A percentile compares a stretch with the other conserved stretches of the same genome.
Conservation (phyloP, 2,329 filamentous ascomycete species). For the Gaeumannomyces tritici region DNA sequence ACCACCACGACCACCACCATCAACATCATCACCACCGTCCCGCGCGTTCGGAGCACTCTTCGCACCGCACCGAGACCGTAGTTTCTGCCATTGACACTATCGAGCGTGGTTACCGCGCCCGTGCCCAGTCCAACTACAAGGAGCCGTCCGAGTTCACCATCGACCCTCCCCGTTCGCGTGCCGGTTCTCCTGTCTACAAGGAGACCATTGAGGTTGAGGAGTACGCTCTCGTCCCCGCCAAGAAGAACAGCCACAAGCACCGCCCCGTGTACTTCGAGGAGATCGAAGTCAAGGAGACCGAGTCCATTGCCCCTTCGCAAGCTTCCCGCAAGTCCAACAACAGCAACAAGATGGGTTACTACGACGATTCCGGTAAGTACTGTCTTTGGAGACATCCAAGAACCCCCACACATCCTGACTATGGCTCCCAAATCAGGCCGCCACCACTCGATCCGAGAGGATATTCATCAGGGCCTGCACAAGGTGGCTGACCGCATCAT, state of each 20-base stretch:
- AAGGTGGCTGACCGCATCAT: conserved; percentile 47
- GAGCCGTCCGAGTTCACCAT: conserved; percentile 25
- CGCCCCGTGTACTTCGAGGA: conserved; percentile 43
- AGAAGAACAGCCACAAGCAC: conserved; percentile 13
- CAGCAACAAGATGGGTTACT: conserved; percentile 58
- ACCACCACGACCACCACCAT: background rate
- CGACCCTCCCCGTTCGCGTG: conserved; percentile 24
- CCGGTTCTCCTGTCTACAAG: conserved; percentile 18
- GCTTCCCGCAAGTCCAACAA: conserved; percentile 39
- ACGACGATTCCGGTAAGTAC: conserved; percentile 50
- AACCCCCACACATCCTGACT: conserved; percentile 9
- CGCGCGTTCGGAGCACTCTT: background rate
- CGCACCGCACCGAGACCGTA: background rate
- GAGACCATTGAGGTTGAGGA: conserved; percentile 19
- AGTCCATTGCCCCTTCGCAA: conserved; percentile 32
- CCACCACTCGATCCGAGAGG: conserved; percentile 49
- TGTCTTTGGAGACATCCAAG: background rate
- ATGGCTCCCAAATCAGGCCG: conserved; percentile 30
- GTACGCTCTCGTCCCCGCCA: conserved; percentile 26
- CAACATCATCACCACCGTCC: conserved; percentile 30
- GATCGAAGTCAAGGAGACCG: conserved; percentile 55
- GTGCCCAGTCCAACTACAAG: conserved; percentile 41
- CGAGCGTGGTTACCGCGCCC: conserved; percentile 58
- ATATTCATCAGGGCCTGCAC: conserved; percentile 26
- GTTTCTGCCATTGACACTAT: conserved; percentile 49